These are phyloP conservation scores for Eucalyptus erythrocorys DNA, from an alignment of 345 rosid species.

Conservation along the genomic window DNA sequence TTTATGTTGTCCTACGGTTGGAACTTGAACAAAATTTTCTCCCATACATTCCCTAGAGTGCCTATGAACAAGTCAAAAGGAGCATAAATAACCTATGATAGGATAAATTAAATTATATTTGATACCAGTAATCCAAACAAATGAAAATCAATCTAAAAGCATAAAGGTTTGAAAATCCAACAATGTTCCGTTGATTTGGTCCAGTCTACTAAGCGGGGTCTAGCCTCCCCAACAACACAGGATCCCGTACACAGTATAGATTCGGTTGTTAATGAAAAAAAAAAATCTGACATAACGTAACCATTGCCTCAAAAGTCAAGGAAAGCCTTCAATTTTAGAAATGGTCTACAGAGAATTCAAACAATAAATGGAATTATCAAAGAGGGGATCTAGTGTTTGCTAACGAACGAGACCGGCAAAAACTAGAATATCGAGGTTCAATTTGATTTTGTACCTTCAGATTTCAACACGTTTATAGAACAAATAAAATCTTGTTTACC, in stretches of 20 bases:
- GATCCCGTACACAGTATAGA: neutral
- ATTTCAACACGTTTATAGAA: conserved; percentile 2
- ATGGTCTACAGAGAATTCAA: neutral
- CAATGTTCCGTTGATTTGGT: neutral
- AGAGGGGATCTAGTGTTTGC: neutral
- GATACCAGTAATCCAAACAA: neutral
- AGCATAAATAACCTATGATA: neutral
- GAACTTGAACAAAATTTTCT: neutral
- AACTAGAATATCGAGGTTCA: neutral
- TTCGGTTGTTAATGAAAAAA: neutral
- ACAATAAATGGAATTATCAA: neutral
- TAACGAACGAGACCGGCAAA: neutral
- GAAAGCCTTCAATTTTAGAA: neutral
- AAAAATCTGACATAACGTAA: neutral
- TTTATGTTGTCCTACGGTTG: neutral
- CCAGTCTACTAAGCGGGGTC: neutral
- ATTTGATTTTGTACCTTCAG: neutral
- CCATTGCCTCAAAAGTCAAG: neutral
- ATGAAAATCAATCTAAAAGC: neutral
- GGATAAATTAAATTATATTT: neutral
- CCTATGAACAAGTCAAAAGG: neutral
- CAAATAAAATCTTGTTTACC: neutral
- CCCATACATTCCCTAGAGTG: neutral
- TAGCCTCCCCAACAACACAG: neutral
- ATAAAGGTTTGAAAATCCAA: neutral